Conservation (phyloP, 345 rosid species). For the Acer saccharum region DNA sequence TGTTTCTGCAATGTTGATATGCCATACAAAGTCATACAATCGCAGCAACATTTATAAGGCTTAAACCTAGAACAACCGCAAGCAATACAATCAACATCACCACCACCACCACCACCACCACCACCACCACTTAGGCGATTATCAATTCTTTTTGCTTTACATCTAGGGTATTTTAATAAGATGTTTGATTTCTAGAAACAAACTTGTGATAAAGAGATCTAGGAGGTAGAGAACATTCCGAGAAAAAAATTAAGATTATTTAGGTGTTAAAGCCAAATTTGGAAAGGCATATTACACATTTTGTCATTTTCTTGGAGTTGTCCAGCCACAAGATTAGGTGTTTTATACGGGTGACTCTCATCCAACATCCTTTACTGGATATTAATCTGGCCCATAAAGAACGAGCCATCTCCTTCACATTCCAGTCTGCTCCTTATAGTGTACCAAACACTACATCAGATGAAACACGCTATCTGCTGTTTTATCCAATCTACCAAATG, state of each 20-base stretch:
- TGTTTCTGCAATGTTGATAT: background rate
- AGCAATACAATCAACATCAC: background rate
- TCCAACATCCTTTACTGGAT: background rate
- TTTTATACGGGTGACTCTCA: background rate
- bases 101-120: background rate
- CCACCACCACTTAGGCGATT: too few species aligned
- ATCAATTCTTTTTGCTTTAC: background rate
- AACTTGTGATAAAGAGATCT: background rate
- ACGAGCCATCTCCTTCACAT: background rate
- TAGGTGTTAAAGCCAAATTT: background rate
- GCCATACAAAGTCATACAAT: background rate
- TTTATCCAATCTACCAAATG: constrained; percentile 4
- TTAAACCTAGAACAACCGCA: background rate
- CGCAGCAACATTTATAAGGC: background rate
- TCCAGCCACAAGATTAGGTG: background rate
- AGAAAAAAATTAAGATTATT: background rate
- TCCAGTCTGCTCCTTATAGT: background rate
- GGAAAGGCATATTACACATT: background rate
- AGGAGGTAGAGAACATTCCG: background rate
- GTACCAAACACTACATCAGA: background rate
- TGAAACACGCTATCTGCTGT: background rate
- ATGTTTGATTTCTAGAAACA: background rate
- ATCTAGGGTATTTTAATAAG: background rate
- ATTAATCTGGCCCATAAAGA: background rate
- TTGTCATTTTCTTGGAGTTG: background rate